Percentiles rank a stretch among this genome's conserved stretches.
Conservation (phyloP, 2,329 filamentous ascomycete genomes). For the Aspergillus cejpii region DNA sequence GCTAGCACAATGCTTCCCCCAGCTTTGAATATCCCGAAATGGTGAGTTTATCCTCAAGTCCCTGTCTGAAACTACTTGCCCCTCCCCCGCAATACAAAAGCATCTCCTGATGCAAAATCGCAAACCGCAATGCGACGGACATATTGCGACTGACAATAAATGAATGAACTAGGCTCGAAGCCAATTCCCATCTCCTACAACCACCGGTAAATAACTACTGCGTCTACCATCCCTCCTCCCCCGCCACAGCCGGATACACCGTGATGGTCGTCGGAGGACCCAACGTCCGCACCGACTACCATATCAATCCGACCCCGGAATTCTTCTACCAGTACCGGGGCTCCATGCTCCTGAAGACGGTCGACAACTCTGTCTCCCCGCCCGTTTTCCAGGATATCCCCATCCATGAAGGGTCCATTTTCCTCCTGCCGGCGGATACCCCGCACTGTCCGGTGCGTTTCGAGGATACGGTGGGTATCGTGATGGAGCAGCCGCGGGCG, state of each 20-base stretch:
- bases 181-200: conserved; percentile 86
- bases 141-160: background rate
- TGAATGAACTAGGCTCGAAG: conserved; percentile 63
- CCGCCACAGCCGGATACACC: conserved; percentile 86
- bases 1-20: conserved; percentile 29
- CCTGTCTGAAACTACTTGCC: conserved; percentile 2
- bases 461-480: conserved; percentile 85
- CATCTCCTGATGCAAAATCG: conserved; percentile 4
- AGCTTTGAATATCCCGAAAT: conserved; percentile 43
- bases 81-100: conserved; percentile 14
- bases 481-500: conserved; percentile 78
- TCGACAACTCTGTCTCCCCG: conserved; percentile 55
- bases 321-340: conserved; percentile 98
- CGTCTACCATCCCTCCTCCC: conserved; percentile 63
- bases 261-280: conserved; percentile 90
- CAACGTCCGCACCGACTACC: conserved; percentile 94
- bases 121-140: background rate
- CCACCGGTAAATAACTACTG: conserved; percentile 97
- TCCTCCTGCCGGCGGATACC: conserved; percentile 86
- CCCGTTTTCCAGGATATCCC: conserved; percentile 70
- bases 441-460: conserved; percentile 95
- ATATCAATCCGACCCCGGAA: conserved; percentile 92
- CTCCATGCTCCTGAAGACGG: conserved; percentile 86
- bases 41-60: conserved; percentile 24
- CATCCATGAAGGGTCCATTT: conserved; percentile 90